Conservation (phyloP, 2,329 filamentous ascomycete species). For the Neoarthrinium moseri region DNA sequence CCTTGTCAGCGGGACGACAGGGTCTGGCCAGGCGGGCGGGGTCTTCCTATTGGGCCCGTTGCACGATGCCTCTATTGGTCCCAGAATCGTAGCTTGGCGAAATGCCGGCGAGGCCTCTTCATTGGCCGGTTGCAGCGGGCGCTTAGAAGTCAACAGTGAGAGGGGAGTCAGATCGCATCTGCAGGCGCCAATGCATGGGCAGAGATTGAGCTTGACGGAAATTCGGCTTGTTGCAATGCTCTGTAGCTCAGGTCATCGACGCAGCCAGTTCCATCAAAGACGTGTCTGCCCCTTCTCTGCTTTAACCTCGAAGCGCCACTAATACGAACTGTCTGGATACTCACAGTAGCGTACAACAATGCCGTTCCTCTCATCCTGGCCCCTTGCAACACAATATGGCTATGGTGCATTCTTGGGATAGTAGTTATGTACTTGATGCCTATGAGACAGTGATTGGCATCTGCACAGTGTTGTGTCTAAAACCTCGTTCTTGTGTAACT, state of each 20-base stretch:
- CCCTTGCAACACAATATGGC: no score
- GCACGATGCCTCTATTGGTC: conserved; percentile 15
- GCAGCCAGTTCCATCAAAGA: background rate
- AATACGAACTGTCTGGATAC: background rate
- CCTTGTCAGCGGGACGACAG: conserved; percentile 3
- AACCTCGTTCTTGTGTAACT: no score
- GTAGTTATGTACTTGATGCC: no score
- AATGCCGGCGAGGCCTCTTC: conserved; percentile 14
- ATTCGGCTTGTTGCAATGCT: background rate
- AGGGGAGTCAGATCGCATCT: conserved; percentile 20
- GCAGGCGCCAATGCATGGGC: conserved; percentile 24
- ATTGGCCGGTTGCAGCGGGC: conserved; percentile 22
- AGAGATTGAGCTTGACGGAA: conserved; percentile 5
- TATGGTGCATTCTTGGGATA: no score
- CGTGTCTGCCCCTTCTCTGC: background rate
- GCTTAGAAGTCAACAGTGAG: conserved; percentile 22
- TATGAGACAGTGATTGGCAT: no score
- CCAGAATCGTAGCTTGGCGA: conserved; percentile 22
- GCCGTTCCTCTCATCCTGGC: no score
- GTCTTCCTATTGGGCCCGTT: conserved; percentile 1
- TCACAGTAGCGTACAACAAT: no score
- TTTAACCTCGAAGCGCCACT: conserved; percentile 6
- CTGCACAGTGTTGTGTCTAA: no score
- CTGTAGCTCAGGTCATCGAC: background rate
- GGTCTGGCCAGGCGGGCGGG: conserved; percentile 8